phyloP scores from a whole-genome alignment of 2,329 filamentous ascomycete species.

The Colletotrichum sublineola region DNA sequence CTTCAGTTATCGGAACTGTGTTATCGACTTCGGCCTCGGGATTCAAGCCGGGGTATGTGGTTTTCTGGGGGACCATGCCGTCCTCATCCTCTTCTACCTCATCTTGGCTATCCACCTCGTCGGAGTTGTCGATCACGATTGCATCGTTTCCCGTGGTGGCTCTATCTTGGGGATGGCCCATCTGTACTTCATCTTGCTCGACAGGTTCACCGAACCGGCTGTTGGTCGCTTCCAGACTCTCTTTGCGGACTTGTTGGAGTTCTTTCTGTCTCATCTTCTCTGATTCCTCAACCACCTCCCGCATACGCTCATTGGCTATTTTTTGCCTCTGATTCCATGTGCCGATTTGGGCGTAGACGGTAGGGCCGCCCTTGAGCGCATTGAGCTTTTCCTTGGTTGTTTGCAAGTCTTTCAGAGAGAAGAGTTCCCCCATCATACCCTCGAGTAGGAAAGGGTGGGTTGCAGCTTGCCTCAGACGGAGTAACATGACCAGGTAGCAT shows the following conservation, averaged over 20 bases:
- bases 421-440: constrained; percentile 13
- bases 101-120: constrained; percentile 14
- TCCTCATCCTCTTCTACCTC: constrained; percentile 11
- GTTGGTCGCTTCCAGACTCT: not conserved
- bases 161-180: not conserved
- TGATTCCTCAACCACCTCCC: not conserved
- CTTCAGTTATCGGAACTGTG: not conserved
- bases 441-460: constrained; percentile 51
- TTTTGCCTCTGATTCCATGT: constrained; percentile 12
- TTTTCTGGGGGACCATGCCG: constrained; percentile 12
- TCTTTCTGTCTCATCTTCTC: not conserved
- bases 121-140: not conserved
- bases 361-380: not conserved
- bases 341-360: constrained; percentile 22
- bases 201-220: not conserved
- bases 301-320: not conserved
- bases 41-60: too few species aligned
- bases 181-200: not conserved
- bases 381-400: not conserved
- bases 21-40: not conserved
- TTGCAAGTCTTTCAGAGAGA: not conserved
- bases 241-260: not conserved
- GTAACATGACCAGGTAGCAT: constrained; percentile 9
- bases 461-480: constrained; percentile 42
- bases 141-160: not conserved